phyloP scores from a whole-genome alignment of 208 protist genomes.

The Naegleria gruberi region DNA sequence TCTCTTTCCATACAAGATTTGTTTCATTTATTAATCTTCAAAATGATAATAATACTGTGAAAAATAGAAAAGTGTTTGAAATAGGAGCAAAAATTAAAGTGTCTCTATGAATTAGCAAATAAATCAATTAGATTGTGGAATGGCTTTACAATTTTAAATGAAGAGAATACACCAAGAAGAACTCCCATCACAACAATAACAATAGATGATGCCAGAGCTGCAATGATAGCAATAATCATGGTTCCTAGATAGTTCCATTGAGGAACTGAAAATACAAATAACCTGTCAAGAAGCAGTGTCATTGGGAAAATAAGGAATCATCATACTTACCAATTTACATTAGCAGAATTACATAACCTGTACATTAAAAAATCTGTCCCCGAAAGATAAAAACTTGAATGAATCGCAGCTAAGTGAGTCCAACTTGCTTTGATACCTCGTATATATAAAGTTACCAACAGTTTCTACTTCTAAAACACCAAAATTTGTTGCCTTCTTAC shows the following conservation, averaged over 20 bases:
- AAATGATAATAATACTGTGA: not conserved
- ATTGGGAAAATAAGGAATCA: no score
- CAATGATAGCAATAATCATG: not conserved
- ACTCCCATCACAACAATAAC: not conserved
- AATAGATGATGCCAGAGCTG: not conserved
- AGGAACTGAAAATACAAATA: not conserved
- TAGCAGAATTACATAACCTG: not conserved
- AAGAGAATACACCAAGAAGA: not conserved
- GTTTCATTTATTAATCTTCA: not conserved
- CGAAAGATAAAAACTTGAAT: not conserved
- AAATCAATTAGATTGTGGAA: not conserved
- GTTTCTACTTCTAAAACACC: not conserved
- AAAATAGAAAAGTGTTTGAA: not conserved
- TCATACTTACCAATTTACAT: no score
- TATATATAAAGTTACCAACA: not conserved
- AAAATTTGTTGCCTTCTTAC: not conserved
- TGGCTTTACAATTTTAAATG: not conserved
- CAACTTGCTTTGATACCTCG: not conserved
- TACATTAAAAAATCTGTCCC: not conserved
- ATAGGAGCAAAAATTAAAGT: not conserved
- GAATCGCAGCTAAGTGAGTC: not conserved
- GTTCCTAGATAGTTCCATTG: not conserved
- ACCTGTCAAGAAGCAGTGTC: no score
- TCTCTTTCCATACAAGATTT: not conserved
- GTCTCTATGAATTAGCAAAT: not conserved